Base-by-base conservation (phyloP, 805 yeast genomes). In the Starmerella stellata region DNA sequence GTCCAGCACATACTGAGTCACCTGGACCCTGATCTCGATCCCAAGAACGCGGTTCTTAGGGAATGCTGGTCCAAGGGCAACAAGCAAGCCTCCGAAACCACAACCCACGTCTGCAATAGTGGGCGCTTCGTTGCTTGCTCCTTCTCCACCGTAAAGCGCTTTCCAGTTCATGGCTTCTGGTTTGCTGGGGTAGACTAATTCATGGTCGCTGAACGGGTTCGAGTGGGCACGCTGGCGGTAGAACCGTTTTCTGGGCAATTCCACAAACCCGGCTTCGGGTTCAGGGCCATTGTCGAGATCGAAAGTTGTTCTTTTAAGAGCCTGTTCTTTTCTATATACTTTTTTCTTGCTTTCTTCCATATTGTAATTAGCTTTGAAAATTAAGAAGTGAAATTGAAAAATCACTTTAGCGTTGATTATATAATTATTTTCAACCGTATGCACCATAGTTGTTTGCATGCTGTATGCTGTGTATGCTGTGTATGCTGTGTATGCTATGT, bases 191-290 rank as follows among this genome's bases (percentile, higher is more conserved):
- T 90, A 90, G 44, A 81, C 93, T 34, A 90, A 65, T 50, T 76
- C 72, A 58, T 90, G 98, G 59, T 90, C 98, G 16, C 94, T 79
- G 52, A 90, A 90, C 18, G 96, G 96, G 54, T 90, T 90, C 2
- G 95, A 83, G 55, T 90, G 98, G 1, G 98, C 98, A 59, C 98
- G 65, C 60, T 90, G 98, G 56, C 98, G 71, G 58, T 90, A 90
- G 55, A 69, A 90, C 50, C 90, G 69, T 57, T 90, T 63, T 50
- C 57, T 70, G 37, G 95, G 95, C 37, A 83, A 62, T 42, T 75
- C 74, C 20, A 61, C 56, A n/a, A n/a, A n/a, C n/a, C n/a, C n/a
- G n/a, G n/a, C n/a, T n/a, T n/a, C n/a, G 5, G 52, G 52, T 21
- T 54, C 51, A 8, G 38, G 49, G 9, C 35, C 44, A 20, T 24